phyloP scores from a whole-genome alignment of 352 stramenopile genomes.

The Phytophthora lateralis region DNA sequence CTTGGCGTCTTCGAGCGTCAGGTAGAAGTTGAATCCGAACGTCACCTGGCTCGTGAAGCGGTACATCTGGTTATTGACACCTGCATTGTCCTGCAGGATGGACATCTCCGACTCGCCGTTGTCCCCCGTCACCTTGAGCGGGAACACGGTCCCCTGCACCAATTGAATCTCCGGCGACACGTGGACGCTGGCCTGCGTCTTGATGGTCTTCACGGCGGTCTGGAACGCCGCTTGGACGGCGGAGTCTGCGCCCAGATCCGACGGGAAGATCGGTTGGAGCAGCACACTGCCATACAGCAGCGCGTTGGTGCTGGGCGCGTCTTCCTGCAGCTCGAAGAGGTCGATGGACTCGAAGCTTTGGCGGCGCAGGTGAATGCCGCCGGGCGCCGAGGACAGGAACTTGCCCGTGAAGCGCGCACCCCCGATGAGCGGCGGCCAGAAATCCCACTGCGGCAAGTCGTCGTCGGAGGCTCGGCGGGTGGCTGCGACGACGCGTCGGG shows the following conservation, averaged over 20 bases:
- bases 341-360: constrained; percentile 65
- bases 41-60: constrained; percentile 73
- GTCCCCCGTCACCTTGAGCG: constrained; percentile 66
- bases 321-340: constrained; percentile 53
- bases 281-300: constrained; percentile 73
- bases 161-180: constrained; percentile 48
- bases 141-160: constrained; percentile 39
- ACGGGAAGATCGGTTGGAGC: constrained; percentile 43
- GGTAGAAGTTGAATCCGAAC: constrained; percentile 70
- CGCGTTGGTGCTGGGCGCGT: constrained; percentile 34
- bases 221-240: constrained; percentile 54
- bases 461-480: constrained; percentile 7
- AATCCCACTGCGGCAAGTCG: constrained; percentile 63
- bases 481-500: neutral
- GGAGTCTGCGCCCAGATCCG: constrained; percentile 34
- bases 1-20: constrained; percentile 65
- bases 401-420: constrained; percentile 58
- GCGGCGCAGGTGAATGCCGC: constrained; percentile 42
- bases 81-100: constrained; percentile 63
- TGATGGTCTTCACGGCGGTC: constrained; percentile 47
- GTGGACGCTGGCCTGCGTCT: constrained; percentile 38
- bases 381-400: constrained; percentile 61
- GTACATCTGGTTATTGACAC: constrained; percentile 33
- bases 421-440: constrained; percentile 56
- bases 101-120: constrained; percentile 70